Conservation (phyloP, 75 land plant genomes). For the Sequoiadendron giganteum region DNA sequence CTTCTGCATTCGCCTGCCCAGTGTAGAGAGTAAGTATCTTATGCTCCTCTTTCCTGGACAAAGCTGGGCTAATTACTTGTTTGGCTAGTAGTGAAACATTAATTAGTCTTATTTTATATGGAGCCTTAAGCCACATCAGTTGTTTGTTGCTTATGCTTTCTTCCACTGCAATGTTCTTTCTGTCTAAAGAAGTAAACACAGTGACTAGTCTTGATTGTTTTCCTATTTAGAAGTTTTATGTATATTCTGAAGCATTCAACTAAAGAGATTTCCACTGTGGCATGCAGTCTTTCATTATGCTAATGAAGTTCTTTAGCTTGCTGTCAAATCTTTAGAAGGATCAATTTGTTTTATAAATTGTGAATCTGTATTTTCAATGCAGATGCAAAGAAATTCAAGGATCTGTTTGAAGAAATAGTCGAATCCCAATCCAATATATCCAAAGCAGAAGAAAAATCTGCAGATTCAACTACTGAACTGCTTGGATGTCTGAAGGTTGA, state of each 20-base stretch:
- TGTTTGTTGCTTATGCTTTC: background rate
- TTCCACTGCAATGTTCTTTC: background rate
- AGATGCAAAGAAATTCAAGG: slow-evolving; percentile 16
- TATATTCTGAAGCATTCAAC: background rate
- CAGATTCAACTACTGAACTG: background rate
- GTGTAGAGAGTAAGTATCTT: slow-evolving; percentile 25
- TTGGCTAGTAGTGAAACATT: background rate
- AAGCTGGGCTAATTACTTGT: background rate
- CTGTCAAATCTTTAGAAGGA: background rate
- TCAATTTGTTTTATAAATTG: background rate
- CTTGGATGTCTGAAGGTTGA: slow-evolving; percentile 12
- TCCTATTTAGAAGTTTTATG: background rate
- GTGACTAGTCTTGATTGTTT: background rate
- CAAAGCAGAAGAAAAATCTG: background rate
- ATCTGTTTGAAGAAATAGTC: slow-evolving; percentile 13
- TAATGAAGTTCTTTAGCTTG: background rate
- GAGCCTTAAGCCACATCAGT: background rate
- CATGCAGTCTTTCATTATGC: background rate
- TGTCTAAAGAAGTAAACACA: background rate
- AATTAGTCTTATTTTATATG: background rate
- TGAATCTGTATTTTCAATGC: background rate
- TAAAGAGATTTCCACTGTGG: background rate
- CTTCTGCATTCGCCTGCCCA: slow-evolving; percentile 40
- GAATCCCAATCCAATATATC: background rate
- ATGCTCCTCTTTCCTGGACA: background rate